Base-by-base conservation (phyloP, 2,329 filamentous ascomycete species). In the Fusarium sacchari region DNA sequence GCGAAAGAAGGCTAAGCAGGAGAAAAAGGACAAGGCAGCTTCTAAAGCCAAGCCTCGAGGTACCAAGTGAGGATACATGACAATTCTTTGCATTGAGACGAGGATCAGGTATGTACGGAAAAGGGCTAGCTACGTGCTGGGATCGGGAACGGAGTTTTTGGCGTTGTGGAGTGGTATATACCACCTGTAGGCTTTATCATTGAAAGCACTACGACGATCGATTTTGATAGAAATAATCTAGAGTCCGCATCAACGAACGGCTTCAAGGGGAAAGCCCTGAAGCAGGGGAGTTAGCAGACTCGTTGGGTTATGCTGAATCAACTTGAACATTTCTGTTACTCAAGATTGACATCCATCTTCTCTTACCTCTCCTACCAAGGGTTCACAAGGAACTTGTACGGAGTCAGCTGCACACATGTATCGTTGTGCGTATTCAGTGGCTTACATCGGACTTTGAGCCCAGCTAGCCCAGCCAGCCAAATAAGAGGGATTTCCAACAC, bases 1-100 rank as follows among this genome's bases (percentile, higher is more conserved):
- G 84, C 98, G 96, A 86, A 98, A 98, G 89, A 97, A 95, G 85
- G 88, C 93, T 76, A 99, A 98, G 88, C 91, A 94, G 72, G 94
- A 97, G 65, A 95, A 96, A 79, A 98, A 98, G 86, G 94, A 95
- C 74, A 99, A 98, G 89, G 95, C 95, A 75, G 94, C 94, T 73
- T 89, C 91, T 28, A 99, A 98, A 85, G 88, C 92, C 11, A 97
- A 96, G 85, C 95, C 96, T 20, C 90, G 94, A 71, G 92, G 91
- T 28, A 86, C 89, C 20, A 65, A 64, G 39, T 73, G 28, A 67
- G 42, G n/a, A 15, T 20, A 18, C 20, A 17, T 36, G 17, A 5
- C 15, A 37, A n/a, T n/a, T n/a, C n/a, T n/a, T 36, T 61, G 42
- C 32, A 49, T 47, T 22, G 20, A 34, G 61, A 32, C 24, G 61